Base-by-base conservation (phyloP, 177 flowering plant genomes). In the Vitis hybrid region DNA sequence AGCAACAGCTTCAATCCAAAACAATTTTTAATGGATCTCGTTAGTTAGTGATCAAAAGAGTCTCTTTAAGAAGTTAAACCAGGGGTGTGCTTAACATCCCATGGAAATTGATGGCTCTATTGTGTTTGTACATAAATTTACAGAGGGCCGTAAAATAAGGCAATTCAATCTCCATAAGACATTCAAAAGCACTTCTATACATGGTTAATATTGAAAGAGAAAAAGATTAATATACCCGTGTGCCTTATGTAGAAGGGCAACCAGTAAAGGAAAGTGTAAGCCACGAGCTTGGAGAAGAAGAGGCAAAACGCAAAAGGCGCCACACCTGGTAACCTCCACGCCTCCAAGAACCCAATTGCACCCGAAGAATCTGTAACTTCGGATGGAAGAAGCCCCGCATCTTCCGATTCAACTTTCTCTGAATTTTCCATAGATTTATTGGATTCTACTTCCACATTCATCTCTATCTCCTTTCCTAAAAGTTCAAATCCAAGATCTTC, bases 201-300 rank as follows among this genome's bases (percentile, higher is more conserved):
- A 40, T 40, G 7, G 48, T 40, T 40, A 40, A 40, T 40, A 40
- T 40, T 40, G 9, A 40, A 40, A 8, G 48, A 40, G 48, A 1
- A 40, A 40, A 6, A 40, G 48, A 8, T 46, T 21, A 30, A 67
- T 58, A 27, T 83, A 95, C 99, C 98, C 84, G 98, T 95, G 76
- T 93, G 97, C 75, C 92, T 85, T 62, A 93, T 85, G 80, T 95
- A 95, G 78, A 93, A 95, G 18, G 99, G 99, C 78, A 95, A 75
- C 99, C 99, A 95, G 51, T 95, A 95, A 68, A 93, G 81, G 70
- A 95, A 95, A 62, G 99, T 95, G 79, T 95, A 95, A 52, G 98
- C 97, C 66, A 95, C 99, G 11, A 93, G 92, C 88, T 95, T 95
- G 0, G 99, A 93, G 82, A 95, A 95, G 83, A 95, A 95, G 72